Evolutionary conservation across 768 basidiomycete genomes (phyloP), one percentile per base, ranked within the genome.

Genomic region (Tylopilus subfusipes): DNA sequence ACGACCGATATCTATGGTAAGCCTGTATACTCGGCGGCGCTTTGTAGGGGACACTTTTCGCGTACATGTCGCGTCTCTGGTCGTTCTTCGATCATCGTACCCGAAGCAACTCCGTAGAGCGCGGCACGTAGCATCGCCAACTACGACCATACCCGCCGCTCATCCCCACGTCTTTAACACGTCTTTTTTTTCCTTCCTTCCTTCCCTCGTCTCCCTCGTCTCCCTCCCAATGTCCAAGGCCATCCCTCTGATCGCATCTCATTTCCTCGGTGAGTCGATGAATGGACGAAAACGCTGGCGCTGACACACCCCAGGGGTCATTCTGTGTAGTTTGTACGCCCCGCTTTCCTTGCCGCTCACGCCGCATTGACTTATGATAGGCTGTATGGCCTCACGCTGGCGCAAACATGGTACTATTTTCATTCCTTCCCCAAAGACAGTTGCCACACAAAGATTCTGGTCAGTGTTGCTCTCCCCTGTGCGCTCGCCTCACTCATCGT

Each of bases 321-420:
- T 73, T 10, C 51, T 72, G 10, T 66, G 72, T 14, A 67, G 66
- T 50, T 46, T 68, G 71, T 73, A 48, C 42, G 71, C n/a, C 29
- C 25, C 30, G 1, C 25, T 10, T 19, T 54, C 12, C 29, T 42
- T 22, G 12, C 16, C 42, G 31, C 27, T 22, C 42, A 6, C 46
- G 30, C 5, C 3, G 4, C 14, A 13, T 21, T 55, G 38, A 66
- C 48, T 27, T 7, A 13, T 6, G 22, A 54, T 21, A 72, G 71
- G 63, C 54, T 72, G 61, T 72, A 72, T 43, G 71, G 71, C 40
- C 56, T 73, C 52, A 72, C 72, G 9, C 49, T 72, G 47, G 64
- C 66, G 1, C 72, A 73, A 46, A 71, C 69, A 42, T 69, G 66
- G 65, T 64, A 63, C 27, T 73, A 73, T 52, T 73, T 68, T 33